Evolutionary conservation across 2,329 filamentous ascomycete genomes (phyloP), one percentile per base, ranked within the genome.

Genomic region (Arthrobotrys iridis): DNA sequence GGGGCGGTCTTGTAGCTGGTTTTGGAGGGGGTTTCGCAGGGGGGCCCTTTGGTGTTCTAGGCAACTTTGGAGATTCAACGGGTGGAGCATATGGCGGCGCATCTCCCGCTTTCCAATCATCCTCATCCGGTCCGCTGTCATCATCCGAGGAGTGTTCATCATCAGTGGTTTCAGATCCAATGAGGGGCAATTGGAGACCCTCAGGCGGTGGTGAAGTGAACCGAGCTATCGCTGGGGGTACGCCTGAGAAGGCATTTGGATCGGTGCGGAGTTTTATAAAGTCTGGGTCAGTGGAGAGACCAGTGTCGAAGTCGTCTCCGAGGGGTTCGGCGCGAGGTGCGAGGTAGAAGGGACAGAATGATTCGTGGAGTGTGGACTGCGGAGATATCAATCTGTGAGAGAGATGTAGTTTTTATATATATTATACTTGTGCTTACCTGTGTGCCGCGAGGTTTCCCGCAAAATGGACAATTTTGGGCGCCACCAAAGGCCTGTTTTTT

Each of bases 401-500:
- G 7, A 8, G 11, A 1, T 7, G n/a, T 10, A 35, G 13, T 11
- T 55, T 22, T 13, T 30, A 60, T 8, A 22, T 46, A n/a, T 35
- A 30, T 28, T 33, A 26, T 15, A 24, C 6, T 22, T 22, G 43
- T 10, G 2, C 24, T 18, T 59, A 72, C 67, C 67, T 64, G 67
- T 8, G 67, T 59, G 13, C 67, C 67, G 18, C 67, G 58, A 7
- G 10, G 2, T 18, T 24, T 24, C 5, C 58, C 58, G 18, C 67
- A 72, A n/a, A 72, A 59, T 15, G 67, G 67, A 26, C 67, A 72
- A 6, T 18, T 40, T 59, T 72, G 67, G 5, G 28, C 11, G 5
- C 67, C 67, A 5, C 67, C 67, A 13, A 41, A 50, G 26, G 58
- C 58, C 67, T 72, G 46, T 63, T n/a, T 4, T n/a, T n/a, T n/a